Conservation (phyloP, 1,284 basidiomycete species). For the Rhodotorula sp. region DNA sequence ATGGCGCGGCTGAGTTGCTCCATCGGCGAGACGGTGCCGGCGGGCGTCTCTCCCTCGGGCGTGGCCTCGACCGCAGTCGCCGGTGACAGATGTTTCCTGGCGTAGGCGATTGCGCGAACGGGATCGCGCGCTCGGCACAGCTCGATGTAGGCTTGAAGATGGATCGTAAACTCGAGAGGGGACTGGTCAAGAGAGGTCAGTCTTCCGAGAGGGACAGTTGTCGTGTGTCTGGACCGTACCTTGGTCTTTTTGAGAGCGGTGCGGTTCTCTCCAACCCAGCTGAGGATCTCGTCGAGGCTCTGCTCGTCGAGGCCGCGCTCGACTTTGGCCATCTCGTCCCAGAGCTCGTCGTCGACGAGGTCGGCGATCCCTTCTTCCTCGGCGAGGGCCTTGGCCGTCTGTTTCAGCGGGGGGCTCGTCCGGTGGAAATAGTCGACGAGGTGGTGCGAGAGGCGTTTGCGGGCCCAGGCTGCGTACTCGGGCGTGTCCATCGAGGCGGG, state of each 20-base stretch:
- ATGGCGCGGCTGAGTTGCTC: constrained; percentile 76
- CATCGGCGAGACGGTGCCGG: constrained; percentile 47
- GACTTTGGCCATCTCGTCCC: constrained; percentile 69
- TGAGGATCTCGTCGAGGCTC: constrained; percentile 84
- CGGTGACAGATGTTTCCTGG: constrained; percentile 70
- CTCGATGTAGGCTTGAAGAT: constrained; percentile 95
- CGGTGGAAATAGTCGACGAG: constrained; percentile 87
- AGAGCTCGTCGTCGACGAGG: constrained; percentile 75
- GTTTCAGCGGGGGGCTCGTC: constrained; percentile 57
- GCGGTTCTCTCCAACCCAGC: constrained; percentile 97
- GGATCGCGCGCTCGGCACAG: constrained; percentile 68
- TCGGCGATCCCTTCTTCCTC: constrained; percentile 68
- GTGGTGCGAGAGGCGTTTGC: constrained; percentile 80
- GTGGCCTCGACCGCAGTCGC: constrained; percentile 60
- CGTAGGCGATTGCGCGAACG: constrained; percentile 78
- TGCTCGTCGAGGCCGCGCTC: constrained; percentile 67
- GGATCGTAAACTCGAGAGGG: constrained; percentile 90
- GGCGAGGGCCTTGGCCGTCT: constrained; percentile 67
- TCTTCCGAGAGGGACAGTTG: no score
- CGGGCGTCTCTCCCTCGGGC: background rate
- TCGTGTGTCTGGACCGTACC: constrained; percentile 53
- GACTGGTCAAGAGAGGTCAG: constrained; percentile 58
- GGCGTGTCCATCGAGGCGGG: constrained; percentile 60
- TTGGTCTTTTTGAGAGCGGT: constrained; percentile 84
- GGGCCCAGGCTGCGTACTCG: constrained; percentile 71